phyloP scores from a whole-genome alignment of 2,329 filamentous ascomycete genomes.

The Chrysoporthe puriensis region DNA sequence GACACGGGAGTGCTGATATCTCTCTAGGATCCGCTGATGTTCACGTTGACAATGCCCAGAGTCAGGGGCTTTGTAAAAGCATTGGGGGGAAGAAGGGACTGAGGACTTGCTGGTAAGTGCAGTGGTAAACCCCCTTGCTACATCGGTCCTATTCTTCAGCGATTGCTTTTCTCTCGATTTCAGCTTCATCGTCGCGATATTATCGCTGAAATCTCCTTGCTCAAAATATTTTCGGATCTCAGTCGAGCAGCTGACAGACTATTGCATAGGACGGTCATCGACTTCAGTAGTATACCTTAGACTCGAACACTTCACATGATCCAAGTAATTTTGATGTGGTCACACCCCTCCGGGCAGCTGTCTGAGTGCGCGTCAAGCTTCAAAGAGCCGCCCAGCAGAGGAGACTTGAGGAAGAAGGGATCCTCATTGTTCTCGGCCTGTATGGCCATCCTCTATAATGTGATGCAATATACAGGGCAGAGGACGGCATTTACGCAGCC shows the following conservation, averaged over 20 bases:
- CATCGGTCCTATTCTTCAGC: not conserved
- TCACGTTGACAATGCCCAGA: slow-evolving; percentile 60
- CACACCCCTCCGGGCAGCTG: not conserved
- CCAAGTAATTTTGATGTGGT: slow-evolving; percentile 6
- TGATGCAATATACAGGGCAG: slow-evolving; percentile 11
- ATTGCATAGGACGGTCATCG: slow-evolving; percentile 30
- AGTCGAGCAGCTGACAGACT: slow-evolving; percentile 6
- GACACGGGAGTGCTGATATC: not conserved
- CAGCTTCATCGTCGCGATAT: too few species aligned
- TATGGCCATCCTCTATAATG: not conserved
- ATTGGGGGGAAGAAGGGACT: slow-evolving; percentile 61
- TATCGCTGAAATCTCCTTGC: too few species aligned
- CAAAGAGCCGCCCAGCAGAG: too few species aligned
- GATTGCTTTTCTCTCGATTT: not conserved
- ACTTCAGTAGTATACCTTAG: slow-evolving; percentile 30
- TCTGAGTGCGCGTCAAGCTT: not conserved
- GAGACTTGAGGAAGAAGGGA: not conserved
- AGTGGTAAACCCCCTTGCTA: too few species aligned
- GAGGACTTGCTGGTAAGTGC: slow-evolving; percentile 61
- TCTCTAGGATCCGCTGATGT: slow-evolving; percentile 62
- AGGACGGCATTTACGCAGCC: slow-evolving; percentile 30
- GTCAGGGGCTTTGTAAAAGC: slow-evolving; percentile 64
- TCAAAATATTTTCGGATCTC: not conserved
- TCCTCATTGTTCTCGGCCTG: not conserved
- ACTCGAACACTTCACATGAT: slow-evolving; percentile 26